These are phyloP conservation scores for Nepenthes gracilis DNA, from an alignment of 148 eudicot species.

Conservation along the genomic window DNA sequence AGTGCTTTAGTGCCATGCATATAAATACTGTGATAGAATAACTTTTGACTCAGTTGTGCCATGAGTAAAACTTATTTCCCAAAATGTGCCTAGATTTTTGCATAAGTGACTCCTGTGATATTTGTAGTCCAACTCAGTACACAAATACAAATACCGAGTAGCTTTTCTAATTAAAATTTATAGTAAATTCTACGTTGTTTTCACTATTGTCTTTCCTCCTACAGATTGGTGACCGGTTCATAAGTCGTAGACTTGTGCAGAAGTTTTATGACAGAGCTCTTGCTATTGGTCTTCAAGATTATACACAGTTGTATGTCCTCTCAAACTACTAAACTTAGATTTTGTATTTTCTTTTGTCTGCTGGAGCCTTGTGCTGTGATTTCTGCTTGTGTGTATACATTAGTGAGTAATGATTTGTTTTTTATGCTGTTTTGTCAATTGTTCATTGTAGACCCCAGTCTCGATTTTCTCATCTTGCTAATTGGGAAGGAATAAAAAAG, in stretches of 20 bases:
- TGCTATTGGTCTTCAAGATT: slow-evolving; percentile 80
- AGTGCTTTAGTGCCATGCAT: slow-evolving; percentile 13
- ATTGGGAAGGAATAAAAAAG: slow-evolving; percentile 92
- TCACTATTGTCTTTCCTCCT: neutral
- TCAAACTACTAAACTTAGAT: slow-evolving; percentile 11
- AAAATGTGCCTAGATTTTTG: too few relatives aligned
- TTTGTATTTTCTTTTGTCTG: neutral
- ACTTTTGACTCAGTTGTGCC: too few relatives aligned
- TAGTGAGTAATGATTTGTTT: neutral
- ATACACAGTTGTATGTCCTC: slow-evolving; percentile 75
- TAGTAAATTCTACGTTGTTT: neutral
- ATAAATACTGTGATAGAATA: neutral
- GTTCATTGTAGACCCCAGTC: slow-evolving; percentile 65
- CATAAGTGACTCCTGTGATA: too few relatives aligned
- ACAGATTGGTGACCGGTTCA: slow-evolving; percentile 88
- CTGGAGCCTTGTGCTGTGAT: neutral
- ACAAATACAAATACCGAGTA: too few relatives aligned
- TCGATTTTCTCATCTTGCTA: slow-evolving; percentile 70
- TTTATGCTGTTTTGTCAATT: slow-evolving; percentile 8
- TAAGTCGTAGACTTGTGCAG: slow-evolving; percentile 63
- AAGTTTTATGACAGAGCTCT: slow-evolving; percentile 89
- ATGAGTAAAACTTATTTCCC: too few relatives aligned
- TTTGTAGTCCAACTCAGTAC: too few relatives aligned
- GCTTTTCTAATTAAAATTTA: neutral
- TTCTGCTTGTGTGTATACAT: neutral